Percentiles rank a stretch among this genome's conserved stretches.
Conservation (phyloP, 192 early-diverging fungal species). For the Backusella psychrophila region DNA sequence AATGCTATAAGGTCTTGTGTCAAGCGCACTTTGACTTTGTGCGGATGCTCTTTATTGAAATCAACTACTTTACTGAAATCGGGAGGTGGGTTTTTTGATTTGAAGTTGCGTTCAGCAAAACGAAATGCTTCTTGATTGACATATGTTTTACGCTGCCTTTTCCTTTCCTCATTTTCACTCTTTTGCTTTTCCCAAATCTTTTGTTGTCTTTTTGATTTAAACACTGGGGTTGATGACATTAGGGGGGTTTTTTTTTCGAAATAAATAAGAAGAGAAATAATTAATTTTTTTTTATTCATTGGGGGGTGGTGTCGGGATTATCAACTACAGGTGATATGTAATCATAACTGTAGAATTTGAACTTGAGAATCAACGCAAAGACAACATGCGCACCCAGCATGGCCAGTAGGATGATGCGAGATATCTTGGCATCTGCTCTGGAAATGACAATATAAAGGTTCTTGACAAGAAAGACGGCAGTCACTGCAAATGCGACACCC, state of each 20-base stretch:
- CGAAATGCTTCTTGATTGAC: slow-evolving; percentile 64
- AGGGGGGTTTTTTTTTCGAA: neutral
- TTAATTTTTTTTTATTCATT: neutral
- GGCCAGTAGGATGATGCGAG: slow-evolving; percentile 67
- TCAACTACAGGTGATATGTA: neutral
- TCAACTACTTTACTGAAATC: slow-evolving; percentile 56
- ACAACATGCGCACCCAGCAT: slow-evolving; percentile 64
- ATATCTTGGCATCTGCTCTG: slow-evolving; percentile 65
- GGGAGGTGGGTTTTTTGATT: slow-evolving; percentile 45
- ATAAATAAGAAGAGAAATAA: neutral
- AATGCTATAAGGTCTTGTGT: slow-evolving; percentile 7
- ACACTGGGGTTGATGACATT: slow-evolving; percentile 11
- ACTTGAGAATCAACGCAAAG: slow-evolving; percentile 77
- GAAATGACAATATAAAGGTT: slow-evolving; percentile 64
- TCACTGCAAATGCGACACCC: slow-evolving; percentile 67
- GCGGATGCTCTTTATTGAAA: slow-evolving; percentile 32
- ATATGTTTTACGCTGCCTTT: slow-evolving; percentile 23
- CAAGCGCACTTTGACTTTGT: neutral
- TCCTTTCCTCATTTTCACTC: slow-evolving; percentile 10
- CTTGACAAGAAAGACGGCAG: slow-evolving; percentile 49
- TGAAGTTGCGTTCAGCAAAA: slow-evolving; percentile 64
- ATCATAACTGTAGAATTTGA: slow-evolving; percentile 79
- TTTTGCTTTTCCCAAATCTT: slow-evolving; percentile 26
- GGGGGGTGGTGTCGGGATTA: neutral
- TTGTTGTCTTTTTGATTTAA: slow-evolving; percentile 29